Conservation (phyloP, 73 alveolate genomes). For the Durusdinium trenchii region DNA sequence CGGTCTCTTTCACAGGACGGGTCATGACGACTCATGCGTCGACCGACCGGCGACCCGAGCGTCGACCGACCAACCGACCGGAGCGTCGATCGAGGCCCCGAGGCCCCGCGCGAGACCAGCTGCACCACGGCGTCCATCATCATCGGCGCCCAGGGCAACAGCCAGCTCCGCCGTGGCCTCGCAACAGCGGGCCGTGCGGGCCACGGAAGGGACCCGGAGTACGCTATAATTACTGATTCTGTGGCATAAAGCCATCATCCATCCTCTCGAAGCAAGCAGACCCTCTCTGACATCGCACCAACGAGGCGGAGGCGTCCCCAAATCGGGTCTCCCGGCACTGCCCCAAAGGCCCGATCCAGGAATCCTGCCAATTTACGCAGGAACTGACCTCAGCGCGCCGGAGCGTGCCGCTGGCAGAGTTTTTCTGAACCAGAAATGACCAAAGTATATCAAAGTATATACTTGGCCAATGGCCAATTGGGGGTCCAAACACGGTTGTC, state of each 20-base stretch:
- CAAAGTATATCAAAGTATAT: too few relatives aligned
- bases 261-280: neutral
- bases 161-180: conserved; percentile 66
- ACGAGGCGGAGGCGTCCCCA: neutral
- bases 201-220: neutral
- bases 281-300: neutral
- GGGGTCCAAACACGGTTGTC: too few relatives aligned
- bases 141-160: conserved; percentile 58
- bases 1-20: too few relatives aligned
- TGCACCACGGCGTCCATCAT: conserved; percentile 59
- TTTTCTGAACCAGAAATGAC: neutral
- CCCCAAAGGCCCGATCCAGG: conserved; percentile 67
- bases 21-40: too few relatives aligned
- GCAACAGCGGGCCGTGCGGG: neutral
- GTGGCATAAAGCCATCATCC: neutral
- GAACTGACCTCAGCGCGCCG: conserved; percentile 25
- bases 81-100: neutral
- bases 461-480: too few relatives aligned
- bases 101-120: conserved; percentile 41
- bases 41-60: too few relatives aligned
- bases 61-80: too few relatives aligned
- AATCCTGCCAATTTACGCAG: conserved; percentile 55
- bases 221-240: neutral
- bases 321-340: conserved; percentile 45
- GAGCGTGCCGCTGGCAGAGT: neutral